Conservation (phyloP, 352 stramenopile genomes). For the Plasmopara halstedii region DNA sequence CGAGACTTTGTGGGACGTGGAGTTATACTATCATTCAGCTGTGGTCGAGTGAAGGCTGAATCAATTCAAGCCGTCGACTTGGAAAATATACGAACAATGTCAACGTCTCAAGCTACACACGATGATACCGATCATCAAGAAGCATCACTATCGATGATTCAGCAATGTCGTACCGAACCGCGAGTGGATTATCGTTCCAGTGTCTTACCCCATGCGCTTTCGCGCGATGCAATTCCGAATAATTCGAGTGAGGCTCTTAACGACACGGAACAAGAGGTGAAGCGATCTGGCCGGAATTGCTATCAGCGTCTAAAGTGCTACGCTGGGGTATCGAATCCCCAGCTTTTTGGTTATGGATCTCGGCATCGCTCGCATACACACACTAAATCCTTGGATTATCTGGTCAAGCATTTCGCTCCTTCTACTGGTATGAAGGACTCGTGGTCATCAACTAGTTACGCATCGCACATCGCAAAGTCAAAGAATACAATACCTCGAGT, state of each 20-base stretch:
- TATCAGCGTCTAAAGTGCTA: slow-evolving; percentile 53
- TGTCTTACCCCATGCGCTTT: slow-evolving; percentile 22
- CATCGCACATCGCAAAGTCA: slow-evolving; percentile 38
- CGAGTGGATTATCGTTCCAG: slow-evolving; percentile 17
- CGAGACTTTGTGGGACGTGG: too few relatives aligned
- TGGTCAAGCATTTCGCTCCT: slow-evolving; percentile 73
- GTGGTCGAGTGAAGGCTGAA: slow-evolving; percentile 21
- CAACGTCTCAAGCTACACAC: slow-evolving; percentile 5
- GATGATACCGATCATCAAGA: not conserved
- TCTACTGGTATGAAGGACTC: slow-evolving; percentile 22
- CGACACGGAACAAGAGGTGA: slow-evolving; percentile 4
- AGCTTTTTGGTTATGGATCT: slow-evolving; percentile 11
- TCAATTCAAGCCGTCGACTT: slow-evolving; percentile 30
- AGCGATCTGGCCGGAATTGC: slow-evolving; percentile 6
- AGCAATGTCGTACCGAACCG: slow-evolving; percentile 11
- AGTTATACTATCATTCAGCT: slow-evolving; percentile 2
- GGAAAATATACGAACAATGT: slow-evolving; percentile 18
- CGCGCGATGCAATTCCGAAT: slow-evolving; percentile 24
- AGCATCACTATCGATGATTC: slow-evolving; percentile 19
- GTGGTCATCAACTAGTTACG: slow-evolving; percentile 26
- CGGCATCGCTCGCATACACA: slow-evolving; percentile 49
- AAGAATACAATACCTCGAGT: slow-evolving; percentile 47
- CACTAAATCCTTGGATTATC: slow-evolving; percentile 69
- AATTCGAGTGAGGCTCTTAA: slow-evolving; percentile 11
- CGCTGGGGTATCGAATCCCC: slow-evolving; percentile 22